Base-by-base conservation (phyloP, 441 rosid genomes). In the Jatropha podagrica region DNA sequence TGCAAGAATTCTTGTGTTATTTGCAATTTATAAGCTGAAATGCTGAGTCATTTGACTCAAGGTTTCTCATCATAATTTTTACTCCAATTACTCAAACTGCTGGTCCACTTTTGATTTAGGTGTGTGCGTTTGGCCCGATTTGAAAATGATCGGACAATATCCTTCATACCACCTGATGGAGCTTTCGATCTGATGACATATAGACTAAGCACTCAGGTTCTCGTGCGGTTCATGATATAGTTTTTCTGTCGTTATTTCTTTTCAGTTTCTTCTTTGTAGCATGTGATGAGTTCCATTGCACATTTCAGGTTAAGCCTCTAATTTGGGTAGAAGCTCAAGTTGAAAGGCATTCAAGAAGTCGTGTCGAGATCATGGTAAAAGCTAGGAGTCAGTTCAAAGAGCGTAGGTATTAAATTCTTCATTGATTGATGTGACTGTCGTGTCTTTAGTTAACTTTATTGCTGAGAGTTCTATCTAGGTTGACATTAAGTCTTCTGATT, bases 291-390 rank as follows among this genome's bases (percentile, higher is more conserved):
- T 71, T 49, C 63, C 56, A 56, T 56, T n/a, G 18, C 18, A 56
- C 9, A 65, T 74, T 80, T 79, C 83, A 96, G 99, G 98, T 91
- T 10, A 96, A 91, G 87, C 98, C 99, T 79, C 90, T 92, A 49
- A 88, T 96, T 72, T 93, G 99, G 99, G 99, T 96, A 81, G 99
- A 96, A 88, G 98, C 98, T 73, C 98, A 94, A 83, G 92, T 96
- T 76, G 98, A 96, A 87, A 92, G 81, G 82, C 99, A 96, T 88
- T 94, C 98, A 41, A 90, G 96, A 87, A 96, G 99, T 80, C 95
- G 99, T 66, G 85, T 96, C 67, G 99, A 94, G 86, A 88, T 96
- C 65, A 85, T 86, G 79, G 98, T 96, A 52, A 96, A 96, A 83
- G 99, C 98, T 71, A 85, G 98, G 83, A 94, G 98, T 82, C 99